These are phyloP conservation scores for Lichtheimia ramosa DNA, from an alignment of 371 early-diverging fungal genomes.

Conservation along the genomic window DNA sequence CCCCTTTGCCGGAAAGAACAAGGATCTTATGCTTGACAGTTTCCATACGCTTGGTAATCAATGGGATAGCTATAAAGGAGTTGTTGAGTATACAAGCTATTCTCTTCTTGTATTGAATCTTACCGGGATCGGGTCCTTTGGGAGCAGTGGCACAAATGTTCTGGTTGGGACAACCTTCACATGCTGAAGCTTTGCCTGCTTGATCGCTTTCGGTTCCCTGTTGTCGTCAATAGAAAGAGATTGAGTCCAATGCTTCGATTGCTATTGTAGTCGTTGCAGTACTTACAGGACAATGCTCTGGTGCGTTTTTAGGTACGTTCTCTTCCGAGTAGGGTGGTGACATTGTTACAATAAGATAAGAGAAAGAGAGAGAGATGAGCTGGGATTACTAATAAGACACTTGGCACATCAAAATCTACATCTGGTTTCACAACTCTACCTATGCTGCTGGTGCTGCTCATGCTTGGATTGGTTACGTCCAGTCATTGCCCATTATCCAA, in stretches of 20 bases:
- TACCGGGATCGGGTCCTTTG: constrained; percentile 94
- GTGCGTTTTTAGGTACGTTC: constrained; percentile 18
- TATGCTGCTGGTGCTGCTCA: too few relatives aligned
- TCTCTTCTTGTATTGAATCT: not conserved
- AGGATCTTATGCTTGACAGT: constrained; percentile 81
- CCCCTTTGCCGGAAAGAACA: constrained; percentile 99
- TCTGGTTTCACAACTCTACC: too few relatives aligned
- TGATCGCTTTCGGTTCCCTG: constrained; percentile 84
- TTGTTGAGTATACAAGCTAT: not conserved
- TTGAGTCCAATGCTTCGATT: not conserved
- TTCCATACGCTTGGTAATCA: constrained; percentile 70
- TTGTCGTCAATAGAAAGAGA: not conserved
- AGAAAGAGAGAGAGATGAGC: not conserved
- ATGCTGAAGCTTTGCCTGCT: constrained; percentile 93
- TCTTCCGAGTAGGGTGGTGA: constrained; percentile 23
- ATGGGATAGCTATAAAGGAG: constrained; percentile 60
- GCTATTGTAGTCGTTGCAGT: not conserved
- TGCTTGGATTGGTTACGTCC: too few relatives aligned
- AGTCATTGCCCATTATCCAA: not conserved
- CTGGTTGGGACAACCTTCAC: constrained; percentile 98
- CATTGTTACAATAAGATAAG: constrained; percentile 4
- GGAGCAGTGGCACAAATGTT: constrained; percentile 86
- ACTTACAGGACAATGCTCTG: constrained; percentile 27
- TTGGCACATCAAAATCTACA: too few relatives aligned
- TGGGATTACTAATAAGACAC: not conserved